phyloP scores from a whole-genome alignment of 352 stramenopile species.

The Globisporangium carolinianum region DNA sequence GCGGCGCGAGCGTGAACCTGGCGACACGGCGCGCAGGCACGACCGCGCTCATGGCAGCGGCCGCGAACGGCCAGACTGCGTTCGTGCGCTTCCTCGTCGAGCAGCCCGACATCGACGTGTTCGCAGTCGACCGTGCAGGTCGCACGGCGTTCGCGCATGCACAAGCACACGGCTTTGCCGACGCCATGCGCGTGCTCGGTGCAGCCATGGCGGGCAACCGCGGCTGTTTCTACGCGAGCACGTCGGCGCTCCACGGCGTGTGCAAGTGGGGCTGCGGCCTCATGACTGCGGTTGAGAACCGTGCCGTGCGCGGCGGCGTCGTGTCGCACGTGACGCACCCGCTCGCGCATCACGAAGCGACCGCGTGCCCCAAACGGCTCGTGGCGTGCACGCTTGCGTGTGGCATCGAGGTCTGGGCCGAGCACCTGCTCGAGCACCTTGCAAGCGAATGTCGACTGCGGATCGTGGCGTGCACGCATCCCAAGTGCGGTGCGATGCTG shows the following conservation, averaged over 20 bases:
- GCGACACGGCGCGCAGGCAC: constrained; percentile 16
- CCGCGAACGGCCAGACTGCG: constrained; percentile 30
- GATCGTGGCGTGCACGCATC: constrained; percentile 30
- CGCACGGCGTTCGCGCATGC: constrained; percentile 47
- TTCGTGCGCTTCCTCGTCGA: constrained; percentile 56
- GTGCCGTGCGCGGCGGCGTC: constrained; percentile 17
- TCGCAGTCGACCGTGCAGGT: constrained; percentile 19
- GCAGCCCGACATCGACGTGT: constrained; percentile 28
- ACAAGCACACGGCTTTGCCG: constrained; percentile 16
- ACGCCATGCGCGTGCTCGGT: constrained; percentile 26
- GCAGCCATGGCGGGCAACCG: constrained; percentile 39
- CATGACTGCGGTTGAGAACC: constrained; percentile 24
- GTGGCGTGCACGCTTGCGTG: constrained; percentile 34
- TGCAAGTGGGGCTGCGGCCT: constrained; percentile 68
- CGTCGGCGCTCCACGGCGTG: constrained; percentile 37
- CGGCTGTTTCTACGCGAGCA: constrained; percentile 23
- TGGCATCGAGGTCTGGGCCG: constrained; percentile 32
- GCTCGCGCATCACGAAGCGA: constrained; percentile 35
- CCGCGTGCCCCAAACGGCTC: constrained; percentile 40
- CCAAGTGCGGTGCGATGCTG: constrained; percentile 36
- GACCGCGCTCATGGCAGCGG: constrained; percentile 60
- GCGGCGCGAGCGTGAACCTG: constrained; percentile 46
- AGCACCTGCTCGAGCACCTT: constrained; percentile 33
- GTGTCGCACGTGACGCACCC: constrained; percentile 29
- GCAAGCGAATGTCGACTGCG: constrained; percentile 29